These are phyloP conservation scores for Calonectria honghensis DNA, from an alignment of 2,329 filamentous ascomycete genomes.

Conservation along the genomic window DNA sequence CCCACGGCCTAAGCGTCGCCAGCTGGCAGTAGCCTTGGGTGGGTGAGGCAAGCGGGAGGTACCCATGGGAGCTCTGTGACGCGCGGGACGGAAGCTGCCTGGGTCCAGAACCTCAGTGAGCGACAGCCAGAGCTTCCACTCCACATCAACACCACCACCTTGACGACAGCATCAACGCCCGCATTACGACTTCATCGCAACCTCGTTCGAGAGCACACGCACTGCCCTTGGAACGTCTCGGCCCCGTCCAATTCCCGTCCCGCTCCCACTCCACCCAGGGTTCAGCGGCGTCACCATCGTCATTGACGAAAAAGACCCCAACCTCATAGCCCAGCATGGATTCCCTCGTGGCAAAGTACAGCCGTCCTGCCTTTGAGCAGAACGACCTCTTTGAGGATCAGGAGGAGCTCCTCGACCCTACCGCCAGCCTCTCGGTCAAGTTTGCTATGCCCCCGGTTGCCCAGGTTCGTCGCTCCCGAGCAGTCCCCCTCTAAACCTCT, in stretches of 20 bases:
- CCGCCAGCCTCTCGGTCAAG: conserved; percentile 88
- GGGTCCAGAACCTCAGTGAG: conserved; percentile 55
- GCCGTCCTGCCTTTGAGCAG: conserved; percentile 82
- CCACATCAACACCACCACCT: conserved; percentile 23
- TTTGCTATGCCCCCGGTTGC: conserved; percentile 96
- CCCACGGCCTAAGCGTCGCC: conserved; percentile 27
- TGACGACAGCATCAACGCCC: conserved; percentile 15
- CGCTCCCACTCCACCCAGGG: conserved; percentile 8
- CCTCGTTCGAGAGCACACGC: background rate
- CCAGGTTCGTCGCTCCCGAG: conserved; percentile 76
- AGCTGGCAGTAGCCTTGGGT: conserved; percentile 46
- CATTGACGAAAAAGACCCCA: conserved; percentile 27
- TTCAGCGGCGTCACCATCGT: conserved; percentile 22
- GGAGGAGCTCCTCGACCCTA: conserved; percentile 82
- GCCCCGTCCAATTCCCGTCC: background rate
- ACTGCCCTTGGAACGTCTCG: background rate
- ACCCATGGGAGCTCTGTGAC: conserved; percentile 56
- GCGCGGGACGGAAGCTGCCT: conserved; percentile 67
- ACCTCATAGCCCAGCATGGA: conserved; percentile 79
- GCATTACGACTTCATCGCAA: conserved; percentile 19
- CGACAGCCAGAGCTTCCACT: conserved; percentile 36
- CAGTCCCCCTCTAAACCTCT: conserved; percentile 4
- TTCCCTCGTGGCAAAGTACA: conserved; percentile 93
- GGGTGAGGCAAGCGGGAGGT: conserved; percentile 1
- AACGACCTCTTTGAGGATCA: conserved; percentile 83